Base-by-base conservation (phyloP, 192 early-diverging fungal species). In the Allomyces arbusculus region DNA sequence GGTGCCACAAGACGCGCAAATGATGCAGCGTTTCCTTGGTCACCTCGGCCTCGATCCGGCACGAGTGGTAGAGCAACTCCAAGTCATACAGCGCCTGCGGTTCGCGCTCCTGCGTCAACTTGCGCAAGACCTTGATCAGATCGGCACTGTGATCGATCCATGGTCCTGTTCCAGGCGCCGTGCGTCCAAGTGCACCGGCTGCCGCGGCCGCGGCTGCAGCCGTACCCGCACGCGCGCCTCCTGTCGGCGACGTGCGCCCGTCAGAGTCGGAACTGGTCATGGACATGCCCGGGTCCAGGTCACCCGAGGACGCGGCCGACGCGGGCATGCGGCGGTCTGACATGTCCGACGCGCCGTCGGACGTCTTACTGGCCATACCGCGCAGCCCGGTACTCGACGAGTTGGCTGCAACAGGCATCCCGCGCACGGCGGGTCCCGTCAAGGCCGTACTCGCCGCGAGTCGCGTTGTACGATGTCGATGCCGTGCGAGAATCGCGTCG, bases 11-110 rank as follows among this genome's bases (percentile, higher is more conserved):
- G 24, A 68, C 66, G 43, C 68, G 23, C 20, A 68, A 28, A 24
- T 67, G 44, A 7, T 68, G 61, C 16, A 68, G 67, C 6, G 68
- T 67, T 50, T 68, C 68, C 55, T 68, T 68, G 24, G 68, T 68
- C 22, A 68, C 68, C 50, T 68, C 68, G 23, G 64, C 25, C 50
- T 68, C 68, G 23, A 68, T 23, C 63, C 68, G 61, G 33, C 68
- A 68, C 23, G 65, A 67, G 28, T 68, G 68, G 24, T 61, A 68
- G 43, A 68, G n/a, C 65, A 65, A 23, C 50, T 68, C 68, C n/a
- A 68, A 67, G 24, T 68, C 68, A 10, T 61, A 67, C 25, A 68
- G 26, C 22, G 45, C 24, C 65, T 68, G 68, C 23, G 68, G 66
- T 4, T 65, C 33, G 20, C 16, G 45, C 65, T 68, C 68, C 50